Evolutionary conservation across 352 stramenopile species (phyloP).

Genomic region (Phytophthora pseudosyringae): DNA sequence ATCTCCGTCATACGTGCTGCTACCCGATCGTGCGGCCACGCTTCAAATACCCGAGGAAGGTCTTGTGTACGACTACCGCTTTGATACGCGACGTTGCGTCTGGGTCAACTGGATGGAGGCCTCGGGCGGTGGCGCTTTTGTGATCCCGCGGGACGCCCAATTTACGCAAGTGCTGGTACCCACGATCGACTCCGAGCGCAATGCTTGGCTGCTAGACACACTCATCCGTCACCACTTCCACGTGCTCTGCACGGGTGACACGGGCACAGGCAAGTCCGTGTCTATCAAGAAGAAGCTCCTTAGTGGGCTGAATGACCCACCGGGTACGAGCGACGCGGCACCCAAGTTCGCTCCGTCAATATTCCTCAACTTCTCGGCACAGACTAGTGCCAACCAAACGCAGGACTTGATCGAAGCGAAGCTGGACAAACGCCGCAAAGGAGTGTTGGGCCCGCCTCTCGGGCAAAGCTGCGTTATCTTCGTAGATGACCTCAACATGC

Average conservation of each 20-base stretch:
- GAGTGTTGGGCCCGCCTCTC: conserved; percentile 89
- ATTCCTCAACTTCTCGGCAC: conserved; percentile 93
- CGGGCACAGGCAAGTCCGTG: conserved; percentile 94
- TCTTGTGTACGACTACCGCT: conserved; percentile 92
- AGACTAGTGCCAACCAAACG: conserved; percentile 94
- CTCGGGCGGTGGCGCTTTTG: conserved; percentile 40
- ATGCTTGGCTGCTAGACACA: conserved; percentile 92
- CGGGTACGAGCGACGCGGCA: conserved; percentile 18
- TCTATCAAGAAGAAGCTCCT: conserved; percentile 94
- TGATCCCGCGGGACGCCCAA: conserved; percentile 73
- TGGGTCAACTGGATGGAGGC: conserved; percentile 87
- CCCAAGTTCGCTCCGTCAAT: conserved; percentile 79
- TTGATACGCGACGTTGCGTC: conserved; percentile 83
- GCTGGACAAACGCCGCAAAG: conserved; percentile 94
- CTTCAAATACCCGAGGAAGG: conserved; percentile 65
- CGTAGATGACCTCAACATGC: conserved; percentile 96
- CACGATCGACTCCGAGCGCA: conserved; percentile 93
- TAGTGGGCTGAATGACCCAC: conserved; percentile 67
- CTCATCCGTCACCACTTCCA: conserved; percentile 90
- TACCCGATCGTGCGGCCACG: conserved; percentile 34
- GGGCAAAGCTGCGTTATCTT: conserved; percentile 93
- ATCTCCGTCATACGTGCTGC: conserved; percentile 71
- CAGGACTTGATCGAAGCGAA: conserved; percentile 95
- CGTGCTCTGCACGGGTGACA: conserved; percentile 92
- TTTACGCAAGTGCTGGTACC: conserved; percentile 93